Evolutionary conservation across 2,329 filamentous ascomycete genomes (phyloP), one percentile per base, ranked within the genome.

Genomic region (Beauveria bassiana): DNA sequence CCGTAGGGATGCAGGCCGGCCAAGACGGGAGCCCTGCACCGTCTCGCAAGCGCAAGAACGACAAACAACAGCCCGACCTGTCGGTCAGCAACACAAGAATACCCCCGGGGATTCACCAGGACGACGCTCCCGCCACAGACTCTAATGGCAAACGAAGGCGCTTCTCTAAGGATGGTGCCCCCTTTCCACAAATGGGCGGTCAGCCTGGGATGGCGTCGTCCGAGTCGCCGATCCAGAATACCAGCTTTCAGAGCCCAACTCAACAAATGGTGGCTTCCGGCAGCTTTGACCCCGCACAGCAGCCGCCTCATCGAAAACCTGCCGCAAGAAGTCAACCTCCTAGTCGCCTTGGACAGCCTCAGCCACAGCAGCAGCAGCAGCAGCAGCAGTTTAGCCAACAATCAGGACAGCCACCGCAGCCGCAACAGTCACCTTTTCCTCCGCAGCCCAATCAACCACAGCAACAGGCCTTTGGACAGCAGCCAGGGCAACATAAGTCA

Each of bases 401-500:
- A 24, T 20, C 22, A 43, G 43, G 24, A 16, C 60, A 61, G 9
- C 60, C 51, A 50, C 42, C 22, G 18, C 59, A 61, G 10, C 18
- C 26, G n/a, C 53, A 51, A 10, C 61, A 59, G 47, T 45, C 40
- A 7, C 8, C 47, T 3, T 59, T 52, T 10, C 28, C 12, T 10
- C 31, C 28, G 3, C 54, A 43, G 42, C 14, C 50, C n/a, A 20
- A 22, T 14, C 59, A 61, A 12, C 18, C 43, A 7, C 59, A 61
- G 34, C 59, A 50, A 31, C 59, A 56, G 18, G 12, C 49, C 18
- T 56, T 55, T 28, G 18, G 28, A 28, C 59, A 61, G 26, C 46
- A 51, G n/a, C 31, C 42, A 43, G 59, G 59, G 16, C 59, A 61
- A 52, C 59, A 61, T 14, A 55, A 61, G 24, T 61, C 59, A 34